These are phyloP conservation scores for Hortiboletus flavorubellus DNA, from an alignment of 768 basidiomycete genomes.

Conservation along the genomic window DNA sequence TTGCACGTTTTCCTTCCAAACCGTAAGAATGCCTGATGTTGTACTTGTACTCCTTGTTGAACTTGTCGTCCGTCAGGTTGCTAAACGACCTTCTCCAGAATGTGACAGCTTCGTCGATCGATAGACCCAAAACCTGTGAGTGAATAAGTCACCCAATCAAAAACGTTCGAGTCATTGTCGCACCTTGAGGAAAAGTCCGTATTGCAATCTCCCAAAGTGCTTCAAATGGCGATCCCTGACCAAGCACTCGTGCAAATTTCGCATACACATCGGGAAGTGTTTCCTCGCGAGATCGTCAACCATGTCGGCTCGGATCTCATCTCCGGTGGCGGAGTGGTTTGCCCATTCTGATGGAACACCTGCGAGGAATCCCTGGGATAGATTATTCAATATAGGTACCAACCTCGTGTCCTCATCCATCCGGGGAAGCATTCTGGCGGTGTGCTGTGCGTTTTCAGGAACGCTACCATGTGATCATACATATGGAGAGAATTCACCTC, in stretches of 20 bases:
- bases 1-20: slow-evolving; percentile 89
- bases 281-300: slow-evolving; percentile 79
- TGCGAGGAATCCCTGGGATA: slow-evolving; percentile 91
- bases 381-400: slow-evolving; percentile 82
- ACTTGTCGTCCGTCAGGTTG: slow-evolving; percentile 83
- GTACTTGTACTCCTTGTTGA: slow-evolving; percentile 97
- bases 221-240: slow-evolving; percentile 81
- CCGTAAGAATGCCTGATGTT: slow-evolving; percentile 96
- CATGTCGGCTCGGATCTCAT: slow-evolving; percentile 90
- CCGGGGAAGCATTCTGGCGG: slow-evolving; percentile 81
- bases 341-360: slow-evolving; percentile 86
- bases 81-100: slow-evolving; percentile 93
- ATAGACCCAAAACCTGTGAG: slow-evolving; percentile 79
- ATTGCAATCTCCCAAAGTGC: slow-evolving; percentile 87
- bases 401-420: slow-evolving; percentile 94
- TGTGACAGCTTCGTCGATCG: slow-evolving; percentile 87
- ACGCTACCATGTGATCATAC: background rate
- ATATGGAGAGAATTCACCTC: slow-evolving; percentile 49
- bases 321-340: slow-evolving; percentile 49
- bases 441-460: slow-evolving; percentile 49
- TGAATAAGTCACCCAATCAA: background rate
- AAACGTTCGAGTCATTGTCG: slow-evolving; percentile 1
- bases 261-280: slow-evolving; percentile 97
- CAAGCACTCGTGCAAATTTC: slow-evolving; percentile 78
- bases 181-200: slow-evolving; percentile 95